A percentile compares a stretch with the other conserved stretches of the same genome.
phyloP scores from a whole-genome alignment of 176 grass and related monocot species.

The Zea luxurians region DNA sequence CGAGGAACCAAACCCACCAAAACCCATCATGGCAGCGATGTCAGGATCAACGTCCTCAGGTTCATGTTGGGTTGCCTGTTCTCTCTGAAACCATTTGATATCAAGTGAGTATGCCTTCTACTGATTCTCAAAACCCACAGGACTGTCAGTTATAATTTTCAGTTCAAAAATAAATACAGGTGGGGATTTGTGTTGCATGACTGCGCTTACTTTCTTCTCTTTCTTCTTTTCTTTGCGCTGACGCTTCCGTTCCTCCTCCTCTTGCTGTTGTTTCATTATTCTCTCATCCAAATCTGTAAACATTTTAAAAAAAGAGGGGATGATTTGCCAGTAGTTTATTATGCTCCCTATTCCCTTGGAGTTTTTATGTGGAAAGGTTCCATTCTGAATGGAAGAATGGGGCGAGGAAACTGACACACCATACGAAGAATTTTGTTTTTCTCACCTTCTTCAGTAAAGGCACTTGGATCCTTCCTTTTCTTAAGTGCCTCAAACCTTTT shows the following conservation, averaged over 20 bases:
- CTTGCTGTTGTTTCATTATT: slow-evolving; percentile 92
- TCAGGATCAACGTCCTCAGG: slow-evolving; percentile 75
- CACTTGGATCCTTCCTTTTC: slow-evolving; percentile 79
- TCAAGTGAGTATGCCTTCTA: slow-evolving; percentile 24
- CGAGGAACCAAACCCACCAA: slow-evolving; percentile 64
- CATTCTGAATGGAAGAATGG: neutral
- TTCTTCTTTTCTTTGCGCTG: slow-evolving; percentile 84
- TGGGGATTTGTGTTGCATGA: neutral
- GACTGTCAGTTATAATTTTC: neutral
- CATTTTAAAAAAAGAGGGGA: neutral
- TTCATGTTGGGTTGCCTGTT: slow-evolving; percentile 63
- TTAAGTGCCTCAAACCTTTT: slow-evolving; percentile 89
- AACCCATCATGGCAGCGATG: slow-evolving; percentile 78
- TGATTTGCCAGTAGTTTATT: neutral
- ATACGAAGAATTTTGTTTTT: neutral
- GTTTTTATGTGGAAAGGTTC: neutral
- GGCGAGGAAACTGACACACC: neutral
- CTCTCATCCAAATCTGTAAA: slow-evolving; percentile 91
- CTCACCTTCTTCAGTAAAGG: slow-evolving; percentile 90
- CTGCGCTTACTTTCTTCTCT: slow-evolving; percentile 73
- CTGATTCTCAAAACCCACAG: neutral
- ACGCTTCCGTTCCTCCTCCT: slow-evolving; percentile 85
- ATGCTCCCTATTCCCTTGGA: neutral
- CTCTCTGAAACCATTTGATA: slow-evolving; percentile 52
- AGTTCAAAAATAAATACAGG: neutral